A percentile compares a stretch with the other conserved stretches of the same genome.
These are phyloP conservation scores for Tulasnella sp. DNA, from an alignment of 768 basidiomycete species.

Conservation along the genomic window DNA sequence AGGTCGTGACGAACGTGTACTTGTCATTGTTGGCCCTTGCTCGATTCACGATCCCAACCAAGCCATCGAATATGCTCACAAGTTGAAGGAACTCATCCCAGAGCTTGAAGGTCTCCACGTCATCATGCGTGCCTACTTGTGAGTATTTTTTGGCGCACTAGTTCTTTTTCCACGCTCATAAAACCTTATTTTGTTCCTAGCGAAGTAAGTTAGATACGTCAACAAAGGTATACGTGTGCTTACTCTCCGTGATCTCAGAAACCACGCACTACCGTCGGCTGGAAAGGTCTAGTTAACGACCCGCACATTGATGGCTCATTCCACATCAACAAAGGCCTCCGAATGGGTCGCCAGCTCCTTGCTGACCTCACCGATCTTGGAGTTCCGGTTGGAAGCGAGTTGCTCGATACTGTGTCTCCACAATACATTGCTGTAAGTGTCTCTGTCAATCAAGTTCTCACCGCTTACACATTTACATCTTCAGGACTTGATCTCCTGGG, in stretches of 20 bases:
- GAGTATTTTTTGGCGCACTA: too few relatives aligned
- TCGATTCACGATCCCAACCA: conserved; percentile 84
- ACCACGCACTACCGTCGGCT: conserved; percentile 12
- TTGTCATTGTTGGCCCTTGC: conserved; percentile 92
- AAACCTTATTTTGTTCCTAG: neutral
- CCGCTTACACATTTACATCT: neutral
- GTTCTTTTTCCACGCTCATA: neutral
- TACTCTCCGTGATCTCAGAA: too few relatives aligned
- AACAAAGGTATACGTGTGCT: too few relatives aligned
- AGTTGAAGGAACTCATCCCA: conserved; percentile 54
- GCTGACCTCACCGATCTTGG: conserved; percentile 83
- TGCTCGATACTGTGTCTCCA: conserved; percentile 74
- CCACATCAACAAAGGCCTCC: conserved; percentile 94
- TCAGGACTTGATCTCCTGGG: conserved; percentile 61
- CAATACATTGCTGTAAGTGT: conserved; percentile 59
- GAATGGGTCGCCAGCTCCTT: conserved; percentile 73
- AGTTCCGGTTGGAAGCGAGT: conserved; percentile 85
- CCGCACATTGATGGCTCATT: conserved; percentile 92
- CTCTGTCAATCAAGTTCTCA: neutral
- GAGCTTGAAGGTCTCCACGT: conserved; percentile 57
- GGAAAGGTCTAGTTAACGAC: conserved; percentile 70
- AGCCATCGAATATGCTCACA: conserved; percentile 65
- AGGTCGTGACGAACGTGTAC: conserved; percentile 70
- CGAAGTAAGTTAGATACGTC: conserved; percentile 8
- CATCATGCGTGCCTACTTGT: conserved; percentile 97